These are phyloP conservation scores for Tolypocladium inflatum DNA, from an alignment of 2,329 filamentous ascomycete species.

Conservation along the genomic window DNA sequence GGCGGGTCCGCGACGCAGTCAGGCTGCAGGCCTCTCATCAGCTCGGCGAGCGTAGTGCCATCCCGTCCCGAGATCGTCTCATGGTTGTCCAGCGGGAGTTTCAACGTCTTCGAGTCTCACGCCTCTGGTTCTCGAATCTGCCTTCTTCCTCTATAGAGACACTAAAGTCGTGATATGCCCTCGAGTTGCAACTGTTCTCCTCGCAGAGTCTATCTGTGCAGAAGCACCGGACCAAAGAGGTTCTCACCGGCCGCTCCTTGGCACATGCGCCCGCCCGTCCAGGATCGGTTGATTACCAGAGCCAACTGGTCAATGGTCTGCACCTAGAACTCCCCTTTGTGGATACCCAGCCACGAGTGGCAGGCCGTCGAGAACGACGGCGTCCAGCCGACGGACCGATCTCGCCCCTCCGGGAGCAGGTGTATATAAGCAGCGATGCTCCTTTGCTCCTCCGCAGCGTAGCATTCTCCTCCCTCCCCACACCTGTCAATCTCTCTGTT, in stretches of 20 bases:
- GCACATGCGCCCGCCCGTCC: not conserved
- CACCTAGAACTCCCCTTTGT: not conserved
- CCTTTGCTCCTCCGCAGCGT: not conserved
- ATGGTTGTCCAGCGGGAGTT: not conserved
- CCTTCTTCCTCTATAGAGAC: not conserved
- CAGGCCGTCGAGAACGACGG: not conserved
- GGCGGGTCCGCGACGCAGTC: not conserved
- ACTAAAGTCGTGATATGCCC: too few relatives aligned
- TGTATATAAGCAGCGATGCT: not conserved
- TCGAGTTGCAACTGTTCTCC: not conserved
- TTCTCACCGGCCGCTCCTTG: constrained; percentile 5
- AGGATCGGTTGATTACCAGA: not conserved
- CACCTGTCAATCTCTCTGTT: not conserved
- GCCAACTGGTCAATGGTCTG: not conserved
- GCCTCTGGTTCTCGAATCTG: not conserved
- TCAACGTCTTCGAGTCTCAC: not conserved
- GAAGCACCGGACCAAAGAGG: not conserved
- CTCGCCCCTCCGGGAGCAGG: not conserved
- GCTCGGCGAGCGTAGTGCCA: not conserved
- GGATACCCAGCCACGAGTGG: not conserved
- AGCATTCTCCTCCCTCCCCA: not conserved
- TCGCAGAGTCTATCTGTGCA: not conserved
- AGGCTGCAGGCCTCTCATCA: not conserved
- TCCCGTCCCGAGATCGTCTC: not conserved
- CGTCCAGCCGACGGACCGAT: not conserved